These are phyloP conservation scores for Pythium chondricola DNA, from an alignment of 352 stramenopile genomes.

Conservation along the genomic window DNA sequence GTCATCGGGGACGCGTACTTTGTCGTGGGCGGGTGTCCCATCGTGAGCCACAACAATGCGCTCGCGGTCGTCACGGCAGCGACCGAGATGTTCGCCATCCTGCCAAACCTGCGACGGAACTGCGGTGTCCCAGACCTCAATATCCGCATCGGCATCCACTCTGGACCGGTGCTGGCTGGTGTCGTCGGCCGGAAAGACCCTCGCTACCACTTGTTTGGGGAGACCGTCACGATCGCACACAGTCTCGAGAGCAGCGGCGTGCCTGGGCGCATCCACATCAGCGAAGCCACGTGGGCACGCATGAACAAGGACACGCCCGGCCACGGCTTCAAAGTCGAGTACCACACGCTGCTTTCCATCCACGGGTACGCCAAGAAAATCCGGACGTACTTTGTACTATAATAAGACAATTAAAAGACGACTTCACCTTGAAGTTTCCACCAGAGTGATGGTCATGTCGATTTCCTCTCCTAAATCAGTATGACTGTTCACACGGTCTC, in stretches of 20 bases:
- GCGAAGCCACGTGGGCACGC: conserved; percentile 65
- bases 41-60: conserved; percentile 56
- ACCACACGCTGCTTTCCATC: conserved; percentile 76
- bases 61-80: conserved; percentile 68
- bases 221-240: conserved; percentile 82
- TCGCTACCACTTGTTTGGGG: conserved; percentile 81
- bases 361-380: conserved; percentile 71
- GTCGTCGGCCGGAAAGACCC: conserved; percentile 82
- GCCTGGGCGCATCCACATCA: conserved; percentile 77
- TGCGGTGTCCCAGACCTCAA: conserved; percentile 73
- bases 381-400: conserved; percentile 71
- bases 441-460: too few species aligned
- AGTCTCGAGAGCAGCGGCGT: conserved; percentile 75
- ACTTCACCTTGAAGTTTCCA: too few species aligned
- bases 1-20: conserved; percentile 88
- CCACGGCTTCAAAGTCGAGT: conserved; percentile 81
- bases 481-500: too few species aligned
- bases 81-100: conserved; percentile 62
- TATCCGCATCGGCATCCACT: conserved; percentile 86
- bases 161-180: conserved; percentile 68
- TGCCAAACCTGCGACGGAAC: conserved; percentile 57
- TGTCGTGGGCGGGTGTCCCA: conserved; percentile 66
- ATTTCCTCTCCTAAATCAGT: too few species aligned
- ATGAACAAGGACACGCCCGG: conserved; percentile 79
- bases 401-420: too few species aligned